phyloP scores from a whole-genome alignment of 169 alveolate species.

The Cryptosporidium parvum region DNA sequence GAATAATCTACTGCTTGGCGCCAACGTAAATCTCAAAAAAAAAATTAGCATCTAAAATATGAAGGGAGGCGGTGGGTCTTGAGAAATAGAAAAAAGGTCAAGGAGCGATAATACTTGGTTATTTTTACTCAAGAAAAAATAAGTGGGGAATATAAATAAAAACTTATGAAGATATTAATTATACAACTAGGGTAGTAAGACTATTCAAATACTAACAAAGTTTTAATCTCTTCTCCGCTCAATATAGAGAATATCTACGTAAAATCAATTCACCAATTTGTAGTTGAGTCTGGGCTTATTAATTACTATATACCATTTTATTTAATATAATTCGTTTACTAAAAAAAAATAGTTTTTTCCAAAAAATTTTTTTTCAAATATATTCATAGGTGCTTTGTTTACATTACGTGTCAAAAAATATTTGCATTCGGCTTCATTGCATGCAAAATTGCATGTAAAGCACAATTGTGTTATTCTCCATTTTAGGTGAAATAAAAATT shows the following conservation, averaged over 20 bases:
- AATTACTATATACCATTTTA: too few relatives aligned
- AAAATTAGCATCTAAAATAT: constrained; percentile 14
- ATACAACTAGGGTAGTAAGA: background rate
- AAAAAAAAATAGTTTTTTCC: background rate
- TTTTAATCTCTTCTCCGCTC: background rate
- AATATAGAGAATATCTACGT: background rate
- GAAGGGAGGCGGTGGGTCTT: background rate
- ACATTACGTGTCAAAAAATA: background rate
- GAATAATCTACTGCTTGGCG: background rate
- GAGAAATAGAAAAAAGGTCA: background rate
- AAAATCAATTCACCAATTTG: background rate
- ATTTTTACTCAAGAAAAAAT: too few relatives aligned
- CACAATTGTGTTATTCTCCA: background rate
- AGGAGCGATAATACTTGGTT: too few relatives aligned
- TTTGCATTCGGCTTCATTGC: background rate
- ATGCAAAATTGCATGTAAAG: background rate
- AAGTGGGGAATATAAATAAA: too few relatives aligned
- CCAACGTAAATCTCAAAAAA: background rate
- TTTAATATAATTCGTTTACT: background rate
- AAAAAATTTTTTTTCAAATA: background rate
- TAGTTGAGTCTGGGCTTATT: background rate
- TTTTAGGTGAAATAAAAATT: background rate
- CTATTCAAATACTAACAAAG: too few relatives aligned
- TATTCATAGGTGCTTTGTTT: background rate
- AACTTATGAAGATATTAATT: too few relatives aligned